A percentile compares a stretch with the other conserved stretches of the same genome.
phyloP scores from a whole-genome alignment of 2,329 filamentous ascomycete genomes.

The Clonostachys rosea region DNA sequence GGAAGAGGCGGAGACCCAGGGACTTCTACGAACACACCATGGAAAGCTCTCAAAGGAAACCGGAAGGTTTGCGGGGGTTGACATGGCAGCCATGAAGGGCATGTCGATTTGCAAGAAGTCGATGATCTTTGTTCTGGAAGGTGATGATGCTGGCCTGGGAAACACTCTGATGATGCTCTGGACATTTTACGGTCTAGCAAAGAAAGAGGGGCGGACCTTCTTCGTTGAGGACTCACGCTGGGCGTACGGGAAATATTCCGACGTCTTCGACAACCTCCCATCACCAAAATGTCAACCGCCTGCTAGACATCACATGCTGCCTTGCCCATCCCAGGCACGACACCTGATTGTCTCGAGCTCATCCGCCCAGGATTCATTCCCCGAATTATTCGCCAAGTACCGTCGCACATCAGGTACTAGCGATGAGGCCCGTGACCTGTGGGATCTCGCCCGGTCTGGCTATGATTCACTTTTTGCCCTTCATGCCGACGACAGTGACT shows the following conservation, averaged over 20 bases:
- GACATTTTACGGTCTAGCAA: constrained; percentile 77
- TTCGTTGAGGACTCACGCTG: constrained; percentile 83
- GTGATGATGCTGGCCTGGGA: constrained; percentile 69
- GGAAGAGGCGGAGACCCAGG: constrained; percentile 61
- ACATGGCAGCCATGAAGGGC: constrained; percentile 33
- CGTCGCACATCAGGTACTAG: constrained; percentile 13
- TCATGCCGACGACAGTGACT: constrained; percentile 57
- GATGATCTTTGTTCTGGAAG: constrained; percentile 75
- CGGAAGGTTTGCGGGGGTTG: constrained; percentile 43
- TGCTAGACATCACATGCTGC: constrained; percentile 69
- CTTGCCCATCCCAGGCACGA: constrained; percentile 70
- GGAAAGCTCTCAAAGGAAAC: constrained; percentile 12
- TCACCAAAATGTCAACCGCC: constrained; percentile 64
- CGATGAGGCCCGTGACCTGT: constrained; percentile 47
- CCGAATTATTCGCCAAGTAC: constrained; percentile 38
- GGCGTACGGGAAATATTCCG: constrained; percentile 72
- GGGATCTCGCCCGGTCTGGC: constrained; percentile 62
- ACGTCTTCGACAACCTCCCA: constrained; percentile 67
- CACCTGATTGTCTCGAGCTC: constrained; percentile 72
- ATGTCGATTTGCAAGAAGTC: constrained; percentile 61
- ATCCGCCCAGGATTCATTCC: constrained; percentile 62
- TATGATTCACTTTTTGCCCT: constrained; percentile 74
- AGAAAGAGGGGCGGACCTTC: constrained; percentile 69
- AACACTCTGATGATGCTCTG: constrained; percentile 74
- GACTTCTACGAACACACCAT: constrained; percentile 41